Base-by-base conservation (phyloP, 2,329 filamentous ascomycete genomes). In the Rutstroemia sp. region DNA sequence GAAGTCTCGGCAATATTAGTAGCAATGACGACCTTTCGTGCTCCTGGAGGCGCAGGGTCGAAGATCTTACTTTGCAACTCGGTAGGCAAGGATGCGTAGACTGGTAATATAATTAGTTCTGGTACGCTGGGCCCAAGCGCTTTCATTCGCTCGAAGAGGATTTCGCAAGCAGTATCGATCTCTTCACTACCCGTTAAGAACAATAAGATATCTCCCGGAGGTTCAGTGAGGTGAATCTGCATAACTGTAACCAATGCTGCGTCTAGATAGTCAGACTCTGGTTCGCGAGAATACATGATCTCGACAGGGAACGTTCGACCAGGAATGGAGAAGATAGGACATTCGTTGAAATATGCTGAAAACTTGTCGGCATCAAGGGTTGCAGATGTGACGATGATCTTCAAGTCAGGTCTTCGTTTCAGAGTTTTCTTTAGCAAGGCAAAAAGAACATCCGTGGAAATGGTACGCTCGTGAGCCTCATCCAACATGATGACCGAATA, bases 401-500 rank as follows among this genome's bases (percentile, higher is more conserved):
- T 99, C 67, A 99, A 78, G 71, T 99, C 94, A 4, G 89, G 82
- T 58, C 94, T 82, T 66, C 91, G 83, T 65, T 79, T 73, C 37
- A 91, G 84, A 44, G 97, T 86, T 69, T 95, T 89, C 76, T 99
- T 99, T 59, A 99, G 77, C 58, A 99, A 79, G 55, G 91, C 94
- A 88, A 99, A 97, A 57, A 99, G 78, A 61, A 99, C 94, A 77
- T 99, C 94, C 8, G 95, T 99, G 19, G 92, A 90, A 59, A 99
- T 85, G 0, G 94, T 99, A 71, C 95, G 84, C 74, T 99, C 94
- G 84, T 99, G 94, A 55, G 95, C 94, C 73, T 99, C 94, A 72
- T 99, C 94, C 60, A 99, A 86, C 73, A 99, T 97, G 70, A 99
- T 97, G 67, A 89, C 95, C 77, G 90, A 92, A 75, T 99, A 99